Conservation (phyloP, 139 green algal genomes). For the Tetraselmis chui region DNA sequence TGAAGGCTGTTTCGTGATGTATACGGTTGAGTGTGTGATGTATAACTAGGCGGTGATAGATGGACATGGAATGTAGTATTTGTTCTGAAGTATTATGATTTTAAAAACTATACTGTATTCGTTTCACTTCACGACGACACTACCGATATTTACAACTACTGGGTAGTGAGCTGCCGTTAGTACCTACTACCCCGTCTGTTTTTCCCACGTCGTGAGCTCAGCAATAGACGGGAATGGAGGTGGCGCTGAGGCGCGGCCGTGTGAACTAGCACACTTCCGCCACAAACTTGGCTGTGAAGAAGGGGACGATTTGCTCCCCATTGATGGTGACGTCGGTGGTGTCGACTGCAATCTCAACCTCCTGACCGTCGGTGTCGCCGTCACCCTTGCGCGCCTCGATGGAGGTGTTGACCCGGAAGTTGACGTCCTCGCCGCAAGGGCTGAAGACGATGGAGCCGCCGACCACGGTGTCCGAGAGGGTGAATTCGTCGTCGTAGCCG, state of each 20-base stretch:
- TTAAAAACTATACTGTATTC: too few species aligned
- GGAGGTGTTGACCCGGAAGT: not conserved
- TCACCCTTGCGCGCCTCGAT: not conserved
- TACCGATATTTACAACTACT: too few species aligned
- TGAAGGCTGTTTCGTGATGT: not conserved
- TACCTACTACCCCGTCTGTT: not conserved
- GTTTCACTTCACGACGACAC: not conserved
- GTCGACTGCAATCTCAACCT: not conserved
- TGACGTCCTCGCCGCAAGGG: not conserved
- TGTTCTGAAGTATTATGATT: too few species aligned
- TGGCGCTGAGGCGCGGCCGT: not conserved
- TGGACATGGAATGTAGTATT: too few species aligned
- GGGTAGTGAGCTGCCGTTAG: not conserved
- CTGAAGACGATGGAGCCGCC: not conserved
- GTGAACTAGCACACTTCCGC: not conserved
- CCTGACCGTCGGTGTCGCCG: not conserved
- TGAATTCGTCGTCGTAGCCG: not conserved
- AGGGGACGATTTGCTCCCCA: not conserved
- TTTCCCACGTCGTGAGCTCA: not conserved
- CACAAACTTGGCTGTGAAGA: not conserved
- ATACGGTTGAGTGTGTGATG: too few species aligned
- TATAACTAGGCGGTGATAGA: too few species aligned
- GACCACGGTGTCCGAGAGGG: not conserved
- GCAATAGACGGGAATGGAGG: too few species aligned
- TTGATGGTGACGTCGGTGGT: not conserved